Conservation (phyloP, 176 grass and related monocot species). For the Oropetium thomaeum region DNA sequence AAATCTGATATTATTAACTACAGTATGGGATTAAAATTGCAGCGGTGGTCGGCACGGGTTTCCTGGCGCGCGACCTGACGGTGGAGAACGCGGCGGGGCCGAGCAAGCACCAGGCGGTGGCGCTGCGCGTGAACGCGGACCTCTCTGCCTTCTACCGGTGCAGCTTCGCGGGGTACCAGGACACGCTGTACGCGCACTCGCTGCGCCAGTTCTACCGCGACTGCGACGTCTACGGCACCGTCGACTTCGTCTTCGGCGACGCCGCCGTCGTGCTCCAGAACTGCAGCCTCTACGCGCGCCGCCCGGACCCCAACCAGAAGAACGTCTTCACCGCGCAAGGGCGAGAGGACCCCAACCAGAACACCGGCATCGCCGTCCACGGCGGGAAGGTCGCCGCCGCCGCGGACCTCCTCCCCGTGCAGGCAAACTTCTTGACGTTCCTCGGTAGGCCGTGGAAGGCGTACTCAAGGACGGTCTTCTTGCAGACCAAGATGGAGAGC, state of each 20-base stretch:
- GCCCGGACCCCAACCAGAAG: slow-evolving; percentile 50
- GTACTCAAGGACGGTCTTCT: slow-evolving; percentile 80
- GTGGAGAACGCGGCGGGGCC: slow-evolving; percentile 88
- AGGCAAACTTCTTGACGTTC: slow-evolving; percentile 52
- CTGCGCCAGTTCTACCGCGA: slow-evolving; percentile 97
- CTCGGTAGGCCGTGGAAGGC: slow-evolving; percentile 82
- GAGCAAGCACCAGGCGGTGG: slow-evolving; percentile 73
- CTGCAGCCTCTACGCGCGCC: slow-evolving; percentile 85
- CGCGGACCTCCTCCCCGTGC: slow-evolving; percentile 60
- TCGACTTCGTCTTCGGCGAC: slow-evolving; percentile 91
- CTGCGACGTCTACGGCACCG: slow-evolving; percentile 86
- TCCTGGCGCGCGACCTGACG: slow-evolving; percentile 71
- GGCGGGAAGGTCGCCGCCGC: slow-evolving; percentile 84
- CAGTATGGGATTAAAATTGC: no score
- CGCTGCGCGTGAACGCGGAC: slow-evolving; percentile 63
- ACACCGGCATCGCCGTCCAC: slow-evolving; percentile 80
- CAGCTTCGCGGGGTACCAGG: slow-evolving; percentile 89
- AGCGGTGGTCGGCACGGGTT: slow-evolving; percentile 69
- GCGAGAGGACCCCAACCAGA: slow-evolving; percentile 80
- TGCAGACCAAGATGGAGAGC: slow-evolving; percentile 68
- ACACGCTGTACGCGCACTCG: slow-evolving; percentile 90
- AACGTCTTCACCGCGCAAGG: slow-evolving; percentile 87
- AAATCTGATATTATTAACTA: no score
- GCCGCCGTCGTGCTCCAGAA: slow-evolving; percentile 70
- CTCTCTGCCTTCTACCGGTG: slow-evolving; percentile 71